Percentiles rank a stretch among this genome's conserved stretches.
These are phyloP conservation scores for Rhazya stricta DNA, from an alignment of 257 asterid genomes.

Conservation along the genomic window DNA sequence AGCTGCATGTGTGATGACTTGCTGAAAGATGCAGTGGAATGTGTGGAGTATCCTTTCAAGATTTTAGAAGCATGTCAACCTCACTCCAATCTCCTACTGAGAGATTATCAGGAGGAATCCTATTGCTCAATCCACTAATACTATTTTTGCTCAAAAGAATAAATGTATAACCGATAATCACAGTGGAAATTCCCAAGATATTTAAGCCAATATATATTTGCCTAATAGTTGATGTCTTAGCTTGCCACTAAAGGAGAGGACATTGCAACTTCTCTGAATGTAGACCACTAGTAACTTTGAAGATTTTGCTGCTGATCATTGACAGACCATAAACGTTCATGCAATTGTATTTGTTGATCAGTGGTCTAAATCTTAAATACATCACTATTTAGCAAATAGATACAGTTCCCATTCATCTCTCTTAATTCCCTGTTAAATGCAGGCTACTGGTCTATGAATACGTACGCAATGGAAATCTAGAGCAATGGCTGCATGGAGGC, in stretches of 20 bases:
- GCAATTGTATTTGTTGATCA: background rate
- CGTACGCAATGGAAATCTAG: slow-evolving; percentile 78
- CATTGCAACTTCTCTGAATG: background rate
- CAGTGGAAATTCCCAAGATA: background rate
- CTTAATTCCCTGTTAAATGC: slow-evolving; percentile 8
- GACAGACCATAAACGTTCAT: background rate
- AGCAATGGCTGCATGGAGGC: slow-evolving; percentile 79
- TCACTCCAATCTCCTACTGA: background rate
- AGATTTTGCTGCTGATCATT: background rate
- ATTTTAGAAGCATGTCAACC: background rate
- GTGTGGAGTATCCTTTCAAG: background rate
- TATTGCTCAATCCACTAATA: background rate
- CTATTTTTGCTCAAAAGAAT: background rate
- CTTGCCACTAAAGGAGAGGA: background rate
- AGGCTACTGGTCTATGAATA: slow-evolving; percentile 81
- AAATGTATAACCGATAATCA: background rate
- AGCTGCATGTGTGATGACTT: background rate
- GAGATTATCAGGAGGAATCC: background rate
- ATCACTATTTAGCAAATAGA: background rate
- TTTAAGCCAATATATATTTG: background rate
- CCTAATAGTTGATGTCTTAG: background rate
- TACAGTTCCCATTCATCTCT: background rate
- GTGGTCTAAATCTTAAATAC: background rate
- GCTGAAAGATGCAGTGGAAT: background rate
- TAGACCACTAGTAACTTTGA: background rate